phyloP scores from a whole-genome alignment of 2,329 filamentous ascomycete genomes.

The Colletotrichum destructivum region DNA sequence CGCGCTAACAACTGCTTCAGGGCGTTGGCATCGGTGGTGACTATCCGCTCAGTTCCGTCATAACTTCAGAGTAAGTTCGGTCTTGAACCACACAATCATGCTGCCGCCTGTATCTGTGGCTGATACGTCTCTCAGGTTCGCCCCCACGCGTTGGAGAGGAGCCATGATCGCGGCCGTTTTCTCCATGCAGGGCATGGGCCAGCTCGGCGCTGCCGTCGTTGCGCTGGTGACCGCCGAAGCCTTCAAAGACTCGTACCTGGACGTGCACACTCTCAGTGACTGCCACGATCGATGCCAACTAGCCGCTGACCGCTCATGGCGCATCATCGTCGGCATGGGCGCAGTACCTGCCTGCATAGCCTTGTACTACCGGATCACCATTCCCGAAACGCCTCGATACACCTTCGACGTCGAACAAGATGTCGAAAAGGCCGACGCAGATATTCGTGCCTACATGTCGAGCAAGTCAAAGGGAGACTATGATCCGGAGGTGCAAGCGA shows the following conservation, averaged over 20 bases:
- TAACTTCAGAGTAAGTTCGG: constrained; percentile 77
- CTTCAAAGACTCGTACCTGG: constrained; percentile 69
- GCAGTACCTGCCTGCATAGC: constrained; percentile 84
- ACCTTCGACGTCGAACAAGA: constrained; percentile 86
- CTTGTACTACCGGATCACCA: constrained; percentile 88
- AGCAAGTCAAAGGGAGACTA: constrained; percentile 64
- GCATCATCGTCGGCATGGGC: constrained; percentile 84
- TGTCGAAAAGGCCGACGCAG: constrained; percentile 80
- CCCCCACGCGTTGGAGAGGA: constrained; percentile 85
- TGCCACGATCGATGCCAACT: constrained; percentile 76
- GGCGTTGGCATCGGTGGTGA: constrained; percentile 86
- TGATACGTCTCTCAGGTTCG: constrained; percentile 68
- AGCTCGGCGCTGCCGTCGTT: constrained; percentile 79
- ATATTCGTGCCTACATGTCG: constrained; percentile 74
- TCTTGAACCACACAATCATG: not conserved
- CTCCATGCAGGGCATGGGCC: constrained; percentile 88
- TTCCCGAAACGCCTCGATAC: constrained; percentile 87
- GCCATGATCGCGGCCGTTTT: constrained; percentile 89
- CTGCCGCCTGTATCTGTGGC: not conserved
- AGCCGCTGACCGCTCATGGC: constrained; percentile 86
- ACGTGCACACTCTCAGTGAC: constrained; percentile 52
- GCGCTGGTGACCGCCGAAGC: constrained; percentile 77
- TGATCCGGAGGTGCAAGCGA: constrained; percentile 64
- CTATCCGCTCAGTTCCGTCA: constrained; percentile 85
- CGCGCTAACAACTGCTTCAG: constrained; percentile 44